A percentile compares a stretch with the other conserved stretches of the same genome.
Evolutionary conservation across 140 eudicot genomes (phyloP).

Genomic region (Bidens hawaiensis): DNA sequence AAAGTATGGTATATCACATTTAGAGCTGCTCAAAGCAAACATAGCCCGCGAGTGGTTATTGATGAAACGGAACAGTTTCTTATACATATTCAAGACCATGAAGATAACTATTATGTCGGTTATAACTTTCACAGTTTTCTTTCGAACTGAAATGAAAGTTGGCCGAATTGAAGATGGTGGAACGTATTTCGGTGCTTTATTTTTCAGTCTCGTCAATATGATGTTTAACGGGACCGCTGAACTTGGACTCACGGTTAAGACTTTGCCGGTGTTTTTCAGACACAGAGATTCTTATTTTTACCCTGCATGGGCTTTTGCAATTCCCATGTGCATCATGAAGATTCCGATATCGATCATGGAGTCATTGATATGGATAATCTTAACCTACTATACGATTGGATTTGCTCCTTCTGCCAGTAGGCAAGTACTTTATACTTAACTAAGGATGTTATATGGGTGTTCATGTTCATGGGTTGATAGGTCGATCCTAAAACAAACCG

Average conservation of each 20-base stretch:
- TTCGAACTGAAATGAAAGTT: constrained; percentile 45
- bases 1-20: constrained; percentile 45
- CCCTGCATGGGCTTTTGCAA: constrained; percentile 65
- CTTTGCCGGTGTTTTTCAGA: constrained; percentile 60
- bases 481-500: no score
- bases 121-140: constrained; percentile 49
- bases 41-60: constrained; percentile 50
- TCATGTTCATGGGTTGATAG: no score
- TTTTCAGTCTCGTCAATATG: constrained; percentile 53
- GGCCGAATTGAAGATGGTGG: constrained; percentile 43
- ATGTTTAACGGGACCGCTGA: constrained; percentile 65
- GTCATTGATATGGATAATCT: constrained; percentile 44
- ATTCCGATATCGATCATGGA: constrained; percentile 56
- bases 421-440: no score
- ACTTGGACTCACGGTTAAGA: constrained; percentile 45
- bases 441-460: no score
- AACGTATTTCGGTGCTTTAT: constrained; percentile 47
- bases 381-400: constrained; percentile 58
- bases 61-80: constrained; percentile 51
- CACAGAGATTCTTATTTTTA: constrained; percentile 53
- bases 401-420: constrained; percentile 46
- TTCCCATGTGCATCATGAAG: constrained; percentile 54
- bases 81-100: constrained; percentile 54
- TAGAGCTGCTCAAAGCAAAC: constrained; percentile 45
- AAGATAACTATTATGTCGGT: constrained; percentile 57